phyloP scores from a whole-genome alignment of 306 rosid species.

The Cucurbita maxima region DNA sequence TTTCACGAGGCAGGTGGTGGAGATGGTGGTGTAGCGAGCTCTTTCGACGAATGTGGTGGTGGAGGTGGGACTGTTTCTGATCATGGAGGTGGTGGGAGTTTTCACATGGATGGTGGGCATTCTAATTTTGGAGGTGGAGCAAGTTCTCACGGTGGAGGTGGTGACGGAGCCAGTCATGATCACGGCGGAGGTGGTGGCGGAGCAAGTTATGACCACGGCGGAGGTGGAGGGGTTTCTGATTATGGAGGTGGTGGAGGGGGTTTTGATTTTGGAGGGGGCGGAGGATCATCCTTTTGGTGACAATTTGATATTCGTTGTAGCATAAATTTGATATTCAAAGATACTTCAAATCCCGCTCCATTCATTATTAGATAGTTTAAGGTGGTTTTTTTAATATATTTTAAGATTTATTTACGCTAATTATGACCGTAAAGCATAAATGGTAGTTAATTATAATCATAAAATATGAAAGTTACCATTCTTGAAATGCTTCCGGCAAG shows the following conservation, averaged over 20 bases:
- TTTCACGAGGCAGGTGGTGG: not conserved
- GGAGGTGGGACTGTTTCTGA: not conserved
- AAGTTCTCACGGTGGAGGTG: not conserved
- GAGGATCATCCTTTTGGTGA: not conserved
- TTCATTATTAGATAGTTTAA: too few species aligned
- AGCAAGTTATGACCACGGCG: not conserved
- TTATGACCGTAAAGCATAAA: too few species aligned
- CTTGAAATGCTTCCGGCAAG: too few species aligned
- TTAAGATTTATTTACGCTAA: too few species aligned
- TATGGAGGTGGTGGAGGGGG: not conserved
- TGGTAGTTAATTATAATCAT: too few species aligned
- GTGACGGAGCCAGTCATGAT: not conserved
- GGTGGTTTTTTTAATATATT: too few species aligned
- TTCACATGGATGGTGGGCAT: not conserved
- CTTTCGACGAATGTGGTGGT: not conserved
- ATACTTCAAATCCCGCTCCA: too few species aligned
- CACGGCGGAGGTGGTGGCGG: not conserved
- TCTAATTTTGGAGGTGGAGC: not conserved
- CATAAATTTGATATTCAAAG: too few species aligned
- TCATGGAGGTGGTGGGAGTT: not conserved
- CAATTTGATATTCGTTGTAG: too few species aligned
- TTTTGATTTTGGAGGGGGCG: not conserved
- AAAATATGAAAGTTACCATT: too few species aligned
- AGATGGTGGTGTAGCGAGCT: not conserved
- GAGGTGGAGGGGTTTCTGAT: not conserved